phyloP scores from a whole-genome alignment of 768 basidiomycete genomes.

The Cystoderma amianthinum region DNA sequence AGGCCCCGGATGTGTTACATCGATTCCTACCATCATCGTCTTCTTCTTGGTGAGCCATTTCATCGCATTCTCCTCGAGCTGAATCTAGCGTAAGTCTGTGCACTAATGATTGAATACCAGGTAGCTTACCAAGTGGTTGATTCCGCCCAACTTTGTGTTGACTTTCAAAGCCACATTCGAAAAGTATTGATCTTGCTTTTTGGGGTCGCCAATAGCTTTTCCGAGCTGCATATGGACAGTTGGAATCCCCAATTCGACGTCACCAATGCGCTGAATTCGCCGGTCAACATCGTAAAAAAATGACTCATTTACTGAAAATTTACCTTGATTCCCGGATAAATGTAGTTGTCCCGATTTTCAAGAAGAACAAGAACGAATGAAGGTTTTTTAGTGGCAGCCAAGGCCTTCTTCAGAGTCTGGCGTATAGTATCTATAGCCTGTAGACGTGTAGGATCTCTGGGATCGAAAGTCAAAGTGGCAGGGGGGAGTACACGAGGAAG shows the following conservation, averaged over 20 bases:
- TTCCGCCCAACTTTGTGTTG: constrained; percentile 77
- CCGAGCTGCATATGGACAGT: constrained; percentile 66
- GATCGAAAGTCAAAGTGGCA: constrained; percentile 13
- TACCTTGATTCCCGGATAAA: constrained; percentile 78
- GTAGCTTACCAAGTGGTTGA: constrained; percentile 56
- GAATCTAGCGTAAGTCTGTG: background rate
- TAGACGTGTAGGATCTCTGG: constrained; percentile 27
- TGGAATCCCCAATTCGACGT: constrained; percentile 66
- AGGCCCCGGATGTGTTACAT: constrained; percentile 77
- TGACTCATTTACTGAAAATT: background rate
- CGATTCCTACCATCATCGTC: constrained; percentile 84
- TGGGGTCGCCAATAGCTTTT: constrained; percentile 50
- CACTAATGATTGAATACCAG: background rate
- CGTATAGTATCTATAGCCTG: constrained; percentile 33
- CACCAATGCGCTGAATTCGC: constrained; percentile 54
- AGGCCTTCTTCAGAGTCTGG: constrained; percentile 23
- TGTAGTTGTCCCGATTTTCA: constrained; percentile 59
- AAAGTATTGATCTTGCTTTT: constrained; percentile 72
- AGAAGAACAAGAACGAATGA: constrained; percentile 68
- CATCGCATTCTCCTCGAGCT: constrained; percentile 51
- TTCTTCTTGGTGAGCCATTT: constrained; percentile 56
- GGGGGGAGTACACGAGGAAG: constrained; percentile 33
- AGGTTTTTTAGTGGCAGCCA: constrained; percentile 30
- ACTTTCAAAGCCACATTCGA: constrained; percentile 79
- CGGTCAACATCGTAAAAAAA: background rate